These are phyloP conservation scores for Fusarium tanahbumbuense DNA, from an alignment of 2,329 filamentous ascomycete genomes.

Conservation along the genomic window DNA sequence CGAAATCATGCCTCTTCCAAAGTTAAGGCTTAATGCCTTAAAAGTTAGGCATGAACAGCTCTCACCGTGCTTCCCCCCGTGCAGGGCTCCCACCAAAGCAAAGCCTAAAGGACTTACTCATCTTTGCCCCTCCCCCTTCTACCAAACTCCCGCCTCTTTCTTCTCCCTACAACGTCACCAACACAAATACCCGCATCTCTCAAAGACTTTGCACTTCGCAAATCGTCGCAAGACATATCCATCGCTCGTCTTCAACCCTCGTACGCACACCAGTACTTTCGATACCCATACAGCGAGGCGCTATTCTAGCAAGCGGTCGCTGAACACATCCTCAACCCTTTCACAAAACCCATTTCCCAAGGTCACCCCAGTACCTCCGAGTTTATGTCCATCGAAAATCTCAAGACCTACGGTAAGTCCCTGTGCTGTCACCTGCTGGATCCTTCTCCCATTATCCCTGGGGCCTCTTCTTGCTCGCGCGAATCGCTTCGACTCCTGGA, in stretches of 20 bases:
- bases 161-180: conserved; percentile 42
- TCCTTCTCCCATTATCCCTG: too few species aligned
- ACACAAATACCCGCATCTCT: conserved; percentile 40
- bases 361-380: conserved; percentile 73
- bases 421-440: background rate
- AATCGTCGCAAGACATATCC: conserved; percentile 36
- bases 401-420: conserved; percentile 90
- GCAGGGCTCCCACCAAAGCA: conserved; percentile 4
- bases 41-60: background rate
- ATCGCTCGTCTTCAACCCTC: background rate
- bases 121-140: conserved; percentile 42
- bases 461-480: background rate
- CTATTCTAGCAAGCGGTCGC: conserved; percentile 63
- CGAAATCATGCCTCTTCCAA: conserved; percentile 14
- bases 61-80: conserved; percentile 18
- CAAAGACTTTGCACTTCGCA: conserved; percentile 35
- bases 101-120: conserved; percentile 36
- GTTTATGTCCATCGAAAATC: conserved; percentile 99
- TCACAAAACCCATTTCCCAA: conserved; percentile 65
- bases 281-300: conserved; percentile 58
- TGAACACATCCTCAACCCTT: conserved; percentile 52
- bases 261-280: conserved; percentile 9
- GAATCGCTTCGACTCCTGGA: background rate
- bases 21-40: conserved; percentile 18
- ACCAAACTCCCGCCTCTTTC: conserved; percentile 22